Evolutionary conservation across 257 asterid genomes (phyloP).

Genomic region (Striga asiatica): DNA sequence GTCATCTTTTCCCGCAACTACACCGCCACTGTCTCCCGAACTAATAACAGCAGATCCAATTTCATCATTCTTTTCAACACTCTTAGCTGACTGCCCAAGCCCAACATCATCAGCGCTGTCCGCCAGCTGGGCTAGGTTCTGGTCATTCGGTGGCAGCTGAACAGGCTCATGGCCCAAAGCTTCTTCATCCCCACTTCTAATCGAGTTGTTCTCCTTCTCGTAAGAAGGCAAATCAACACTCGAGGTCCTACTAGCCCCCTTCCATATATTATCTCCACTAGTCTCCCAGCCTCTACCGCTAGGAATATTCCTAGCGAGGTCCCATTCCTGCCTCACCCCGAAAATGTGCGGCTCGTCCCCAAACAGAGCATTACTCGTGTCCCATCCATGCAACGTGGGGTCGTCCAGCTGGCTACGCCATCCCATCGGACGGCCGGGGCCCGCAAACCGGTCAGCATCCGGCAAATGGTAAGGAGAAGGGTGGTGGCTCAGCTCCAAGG

Average conservation of each 20-base stretch:
- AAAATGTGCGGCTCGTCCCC: constrained; percentile 67
- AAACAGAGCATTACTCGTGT: constrained; percentile 47
- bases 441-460: constrained; percentile 69
- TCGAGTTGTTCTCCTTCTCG: constrained; percentile 44
- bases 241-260: constrained; percentile 45
- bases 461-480: constrained; percentile 64
- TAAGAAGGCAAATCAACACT: constrained; percentile 46
- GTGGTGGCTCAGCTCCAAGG: constrained; percentile 82
- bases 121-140: constrained; percentile 28
- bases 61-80: constrained; percentile 29
- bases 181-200: constrained; percentile 38
- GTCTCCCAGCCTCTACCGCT: constrained; percentile 53
- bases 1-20: constrained; percentile 36
- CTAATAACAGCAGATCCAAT: constrained; percentile 23
- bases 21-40: constrained; percentile 22
- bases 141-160: constrained; percentile 41
- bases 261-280: constrained; percentile 53
- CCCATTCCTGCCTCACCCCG: constrained; percentile 90
- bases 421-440: constrained; percentile 74
- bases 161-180: constrained; percentile 31
- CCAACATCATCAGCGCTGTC: constrained; percentile 30
- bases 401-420: constrained; percentile 71
- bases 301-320: constrained; percentile 39
- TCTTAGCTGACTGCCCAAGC: constrained; percentile 32
- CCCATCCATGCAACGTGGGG: constrained; percentile 70